Base-by-base conservation (phyloP, 2,329 filamentous ascomycete species). In the Scedosporium apiospermum region DNA sequence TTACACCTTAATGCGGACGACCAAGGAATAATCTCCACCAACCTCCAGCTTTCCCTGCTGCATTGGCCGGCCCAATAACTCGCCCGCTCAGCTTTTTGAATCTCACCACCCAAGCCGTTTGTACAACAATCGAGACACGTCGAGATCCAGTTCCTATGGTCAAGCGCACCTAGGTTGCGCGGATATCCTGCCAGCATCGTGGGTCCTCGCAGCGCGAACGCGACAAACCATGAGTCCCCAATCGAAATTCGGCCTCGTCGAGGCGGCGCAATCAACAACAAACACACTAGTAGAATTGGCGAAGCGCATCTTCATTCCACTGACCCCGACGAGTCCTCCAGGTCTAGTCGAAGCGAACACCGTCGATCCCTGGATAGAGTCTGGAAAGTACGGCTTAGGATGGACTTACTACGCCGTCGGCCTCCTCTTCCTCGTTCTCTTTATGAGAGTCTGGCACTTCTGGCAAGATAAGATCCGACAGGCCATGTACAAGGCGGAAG, bases 401-500 rank as follows among this genome's bases (percentile, higher is more conserved):
- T 96, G 91, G 86, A 91, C 93, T 14, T 96, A 96, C 74, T 96
- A 96, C 70, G 87, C 89, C 61, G 74, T 96, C 58, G 85, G 87
- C 60, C 74, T 97, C 64, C 81, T 93, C 66, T 81, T 83, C 30
- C 69, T 85, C 62, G 86, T 93, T 4, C 77, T 89, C 10, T 69
- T 88, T 10, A 79, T 93, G 71, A 86, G 91, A 67, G 81, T 90
- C 71, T 96, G 93, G 80, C 89, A 96, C 74, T 87, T 89, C 68
- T 96, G 91, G 88, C 91, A 93, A 68, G 93, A 97, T 78, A 96
- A 95, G 77, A 91, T 96, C 67, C 86, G 93, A 67, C 90, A 93
- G 67, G 93, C 91, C 65, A 85, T 95, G 64, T 90, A 95, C 77
- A 93, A 96, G 76, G 88, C 95, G 71, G 86, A 91, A 71, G 81